phyloP scores from a whole-genome alignment of 2,329 filamentous ascomycete species.

The Ustulina deusta region DNA sequence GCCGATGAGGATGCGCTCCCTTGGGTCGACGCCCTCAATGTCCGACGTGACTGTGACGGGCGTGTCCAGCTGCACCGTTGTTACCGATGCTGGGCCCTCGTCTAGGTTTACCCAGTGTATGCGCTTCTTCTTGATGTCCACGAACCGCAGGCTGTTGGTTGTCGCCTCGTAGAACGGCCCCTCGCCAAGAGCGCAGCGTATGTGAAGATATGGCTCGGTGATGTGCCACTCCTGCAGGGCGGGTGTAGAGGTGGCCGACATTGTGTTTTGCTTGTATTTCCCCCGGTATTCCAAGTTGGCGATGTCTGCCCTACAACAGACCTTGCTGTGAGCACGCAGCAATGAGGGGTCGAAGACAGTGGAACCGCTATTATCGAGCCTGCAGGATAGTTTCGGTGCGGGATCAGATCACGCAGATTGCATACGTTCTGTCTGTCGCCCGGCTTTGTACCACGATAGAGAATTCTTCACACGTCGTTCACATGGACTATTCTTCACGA shows the following conservation, averaged over 20 bases:
- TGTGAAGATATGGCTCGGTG: conserved; percentile 68
- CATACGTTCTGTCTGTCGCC: conserved; percentile 1
- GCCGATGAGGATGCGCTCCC: conserved; percentile 77
- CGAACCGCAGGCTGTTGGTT: conserved; percentile 76
- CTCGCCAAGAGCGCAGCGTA: conserved; percentile 77
- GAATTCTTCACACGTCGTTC: conserved; percentile 14
- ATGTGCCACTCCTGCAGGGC: conserved; percentile 63
- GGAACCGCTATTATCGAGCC: conserved; percentile 26
- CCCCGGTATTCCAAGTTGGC: background rate
- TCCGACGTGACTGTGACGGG: conserved; percentile 79
- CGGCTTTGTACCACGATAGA: background rate
- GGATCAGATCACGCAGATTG: conserved; percentile 9
- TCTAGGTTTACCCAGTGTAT: conserved; percentile 77
- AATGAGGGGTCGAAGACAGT: conserved; percentile 21
- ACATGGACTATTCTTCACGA: conserved; percentile 3
- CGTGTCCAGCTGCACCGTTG: conserved; percentile 69
- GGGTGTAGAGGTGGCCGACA: conserved; percentile 49
- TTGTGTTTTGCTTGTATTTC: conserved; percentile 21
- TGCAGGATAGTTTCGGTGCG: conserved; percentile 3
- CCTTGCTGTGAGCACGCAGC: conserved; percentile 9
- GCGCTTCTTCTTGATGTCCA: conserved; percentile 84
- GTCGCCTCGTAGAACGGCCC: conserved; percentile 78
- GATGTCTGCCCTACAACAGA: background rate
- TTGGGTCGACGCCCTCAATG: conserved; percentile 73
- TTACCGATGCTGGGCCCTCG: conserved; percentile 71